These are phyloP conservation scores for Leptomonas seymouri DNA, from an alignment of 208 protist genomes.

Conservation along the genomic window DNA sequence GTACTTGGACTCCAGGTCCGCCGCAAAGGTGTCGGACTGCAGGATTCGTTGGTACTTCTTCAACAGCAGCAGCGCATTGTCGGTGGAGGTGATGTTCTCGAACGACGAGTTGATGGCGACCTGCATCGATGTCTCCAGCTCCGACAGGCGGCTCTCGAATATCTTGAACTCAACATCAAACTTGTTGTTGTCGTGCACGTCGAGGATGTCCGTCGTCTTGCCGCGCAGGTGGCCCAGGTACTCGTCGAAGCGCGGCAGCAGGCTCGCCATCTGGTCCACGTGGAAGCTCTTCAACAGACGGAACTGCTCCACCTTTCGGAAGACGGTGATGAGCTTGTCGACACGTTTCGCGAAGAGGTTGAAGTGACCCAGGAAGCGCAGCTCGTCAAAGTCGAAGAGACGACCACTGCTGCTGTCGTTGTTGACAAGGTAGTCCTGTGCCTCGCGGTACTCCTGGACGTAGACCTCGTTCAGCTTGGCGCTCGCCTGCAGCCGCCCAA, in stretches of 20 bases:
- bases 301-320: slow-evolving; percentile 97
- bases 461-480: slow-evolving; percentile 94
- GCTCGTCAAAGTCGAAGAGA: slow-evolving; percentile 95
- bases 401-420: slow-evolving; percentile 49
- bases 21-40: slow-evolving; percentile 90
- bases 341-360: slow-evolving; percentile 97
- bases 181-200: slow-evolving; percentile 93
- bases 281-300: slow-evolving; percentile 91
- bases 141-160: slow-evolving; percentile 93
- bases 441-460: slow-evolving; percentile 91
- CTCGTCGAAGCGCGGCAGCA: slow-evolving; percentile 93
- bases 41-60: slow-evolving; percentile 95
- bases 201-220: slow-evolving; percentile 95
- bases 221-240: slow-evolving; percentile 91
- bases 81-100: slow-evolving; percentile 95
- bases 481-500: slow-evolving; percentile 86
- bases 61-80: slow-evolving; percentile 92
- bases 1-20: slow-evolving; percentile 95
- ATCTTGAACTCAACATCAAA: slow-evolving; percentile 97
- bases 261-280: slow-evolving; percentile 95
- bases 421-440: slow-evolving; percentile 89
- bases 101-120: slow-evolving; percentile 96
- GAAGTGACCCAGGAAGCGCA: slow-evolving; percentile 97
- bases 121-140: slow-evolving; percentile 96
- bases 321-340: slow-evolving; percentile 97